Conservation (phyloP, 176 grass and related monocot genomes). For the Lolium perenne region DNA sequence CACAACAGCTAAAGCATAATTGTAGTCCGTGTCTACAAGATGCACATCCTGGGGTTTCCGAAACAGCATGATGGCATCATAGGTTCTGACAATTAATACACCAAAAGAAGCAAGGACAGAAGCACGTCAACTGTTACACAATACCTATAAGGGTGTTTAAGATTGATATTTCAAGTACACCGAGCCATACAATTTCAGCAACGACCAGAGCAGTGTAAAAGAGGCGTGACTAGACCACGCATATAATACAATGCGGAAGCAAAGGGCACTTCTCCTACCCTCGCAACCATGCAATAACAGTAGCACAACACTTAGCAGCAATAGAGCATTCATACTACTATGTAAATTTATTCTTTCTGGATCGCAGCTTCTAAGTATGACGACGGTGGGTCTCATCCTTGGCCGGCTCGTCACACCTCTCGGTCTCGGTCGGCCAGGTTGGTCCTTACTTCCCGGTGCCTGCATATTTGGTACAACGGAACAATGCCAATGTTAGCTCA, state of each 20-base stretch:
- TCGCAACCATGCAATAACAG: constrained; percentile 22
- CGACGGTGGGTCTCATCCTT: constrained; percentile 17
- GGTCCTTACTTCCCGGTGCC: constrained; percentile 40
- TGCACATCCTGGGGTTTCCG: neutral
- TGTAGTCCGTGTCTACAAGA: neutral
- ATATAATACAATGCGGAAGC: neutral
- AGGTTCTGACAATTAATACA: neutral
- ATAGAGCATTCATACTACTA: constrained; percentile 44
- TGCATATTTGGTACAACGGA: constrained; percentile 32
- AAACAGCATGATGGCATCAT: neutral
- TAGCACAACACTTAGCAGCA: neutral
- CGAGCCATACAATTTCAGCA: constrained; percentile 1
- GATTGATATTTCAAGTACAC: constrained; percentile 24
- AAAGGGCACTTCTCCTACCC: constrained; percentile 49
- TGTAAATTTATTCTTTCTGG: constrained; percentile 35
- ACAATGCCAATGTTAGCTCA: constrained; percentile 22
- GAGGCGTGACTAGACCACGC: neutral
- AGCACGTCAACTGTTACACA: neutral
- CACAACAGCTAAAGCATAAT: neutral
- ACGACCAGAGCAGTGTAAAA: constrained; percentile 1
- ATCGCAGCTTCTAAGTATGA: constrained; percentile 20
- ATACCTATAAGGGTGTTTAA: constrained; percentile 31
- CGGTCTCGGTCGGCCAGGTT: neutral
- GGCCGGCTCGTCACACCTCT: constrained; percentile 38
- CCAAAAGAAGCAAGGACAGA: neutral